These are phyloP conservation scores for Hypoxylon sp. DNA, from an alignment of 2,329 filamentous ascomycete genomes.

Conservation along the genomic window DNA sequence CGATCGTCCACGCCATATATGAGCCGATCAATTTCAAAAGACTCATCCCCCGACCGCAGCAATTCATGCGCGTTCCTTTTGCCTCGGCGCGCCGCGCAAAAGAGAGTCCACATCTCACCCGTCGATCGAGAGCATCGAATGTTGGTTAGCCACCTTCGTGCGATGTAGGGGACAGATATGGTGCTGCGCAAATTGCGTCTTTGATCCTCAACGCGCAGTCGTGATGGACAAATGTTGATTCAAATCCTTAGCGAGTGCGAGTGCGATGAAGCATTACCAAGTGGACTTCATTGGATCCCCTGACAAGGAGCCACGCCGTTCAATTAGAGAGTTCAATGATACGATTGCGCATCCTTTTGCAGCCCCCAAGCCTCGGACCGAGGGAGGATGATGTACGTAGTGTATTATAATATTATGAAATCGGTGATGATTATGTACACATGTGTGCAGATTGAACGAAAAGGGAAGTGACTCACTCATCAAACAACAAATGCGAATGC, in stretches of 20 bases:
- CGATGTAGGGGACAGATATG: conserved; percentile 11
- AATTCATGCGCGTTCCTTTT: conserved; percentile 4
- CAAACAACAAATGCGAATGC: conserved; percentile 10
- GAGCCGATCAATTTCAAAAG: conserved; percentile 6
- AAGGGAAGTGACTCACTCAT: not conserved
- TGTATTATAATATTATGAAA: not conserved
- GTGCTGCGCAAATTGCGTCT: conserved; percentile 4
- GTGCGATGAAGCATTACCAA: conserved; percentile 3
- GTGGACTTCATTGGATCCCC: not conserved
- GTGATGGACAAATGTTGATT: not conserved
- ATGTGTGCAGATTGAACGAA: not conserved
- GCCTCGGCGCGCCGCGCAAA: not conserved
- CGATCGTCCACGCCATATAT: not conserved
- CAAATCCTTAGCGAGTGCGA: conserved; percentile 12
- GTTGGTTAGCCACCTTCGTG: conserved; percentile 14
- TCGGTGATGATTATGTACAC: not conserved
- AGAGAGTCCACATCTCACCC: conserved; percentile 7
- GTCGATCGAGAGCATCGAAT: conserved; percentile 7
- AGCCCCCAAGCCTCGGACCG: conserved; percentile 10
- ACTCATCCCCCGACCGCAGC: conserved; percentile 8
- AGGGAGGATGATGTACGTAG: not conserved
- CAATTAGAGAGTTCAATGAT: conserved; percentile 6
- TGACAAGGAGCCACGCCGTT: conserved; percentile 8
- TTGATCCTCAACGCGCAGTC: not conserved
- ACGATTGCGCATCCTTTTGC: conserved; percentile 15